Base-by-base conservation (phyloP, 2,329 filamentous ascomycete genomes). In the Onygena corvina region DNA sequence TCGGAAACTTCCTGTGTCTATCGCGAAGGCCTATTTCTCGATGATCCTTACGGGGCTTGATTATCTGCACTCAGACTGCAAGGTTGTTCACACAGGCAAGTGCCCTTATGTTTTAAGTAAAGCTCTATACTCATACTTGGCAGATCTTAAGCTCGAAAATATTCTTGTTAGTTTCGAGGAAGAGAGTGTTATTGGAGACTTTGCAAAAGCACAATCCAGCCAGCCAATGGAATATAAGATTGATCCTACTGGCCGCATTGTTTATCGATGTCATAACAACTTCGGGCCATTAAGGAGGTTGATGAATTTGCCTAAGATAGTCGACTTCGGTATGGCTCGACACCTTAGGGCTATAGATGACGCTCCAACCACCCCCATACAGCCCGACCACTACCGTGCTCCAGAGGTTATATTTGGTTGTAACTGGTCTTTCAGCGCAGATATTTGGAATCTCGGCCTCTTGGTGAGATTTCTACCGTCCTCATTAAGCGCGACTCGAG, bases 51-150 rank as follows among this genome's bases (percentile, higher is more conserved):
- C 12, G 25, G 36, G 23, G 1, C 25, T 53, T 5, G 48, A 53
- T 35, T 50, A 50, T 38, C 20, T 50, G 9, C 51, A 53, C n/a
- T 16, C 9, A 2, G 58, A 64, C 49, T 67, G 64, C 47, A 57
- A 56, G 27, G 51, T 69, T 18, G 61, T 69, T 11, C 67, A 70
- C 52, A 67, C 66, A 9, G 64, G 64, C 63, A 49, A 36, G 53
- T 51, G 16, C 18, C n/a, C 45, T 4, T 23, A 33, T 23, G 12
- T 4, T 21, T 23, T 23, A 34, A 6, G 4, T 31, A 8, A 9
- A 16, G 25, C 7, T 2, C 5, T 38, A 14, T 12, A 29, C 20
- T 11, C 4, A 23, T 42, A 14, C 20, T 20, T 9, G n/a, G 8
- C 34, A 54, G 52, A 54, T 48, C 12, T 54, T 16, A 54, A 54